Conservation (phyloP, 179 eudicot species). For the Heliamphora pulchella region DNA sequence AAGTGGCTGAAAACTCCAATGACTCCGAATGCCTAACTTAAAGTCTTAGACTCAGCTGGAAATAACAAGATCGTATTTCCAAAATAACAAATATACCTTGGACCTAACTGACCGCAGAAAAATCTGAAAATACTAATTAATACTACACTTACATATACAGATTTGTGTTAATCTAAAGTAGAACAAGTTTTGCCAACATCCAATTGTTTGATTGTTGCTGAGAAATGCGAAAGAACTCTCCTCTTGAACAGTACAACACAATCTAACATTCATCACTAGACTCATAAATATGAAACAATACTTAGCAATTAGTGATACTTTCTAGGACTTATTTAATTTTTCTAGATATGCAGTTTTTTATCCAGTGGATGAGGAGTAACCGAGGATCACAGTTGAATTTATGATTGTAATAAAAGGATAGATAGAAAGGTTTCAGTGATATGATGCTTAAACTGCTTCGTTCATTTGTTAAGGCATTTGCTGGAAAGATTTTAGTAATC, state of each 20-base stretch:
- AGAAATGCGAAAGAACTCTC: not conserved
- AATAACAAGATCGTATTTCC: not conserved
- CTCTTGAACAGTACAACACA: not conserved
- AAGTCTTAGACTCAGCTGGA: not conserved
- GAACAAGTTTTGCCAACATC: not conserved
- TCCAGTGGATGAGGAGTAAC: not conserved
- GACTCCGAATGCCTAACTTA: not conserved
- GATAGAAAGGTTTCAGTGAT: not conserved
- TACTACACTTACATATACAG: not conserved
- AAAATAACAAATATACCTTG: not conserved
- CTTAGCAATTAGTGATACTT: not conserved
- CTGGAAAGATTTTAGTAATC: not conserved
- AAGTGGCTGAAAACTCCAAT: not conserved
- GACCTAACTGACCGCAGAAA: not conserved
- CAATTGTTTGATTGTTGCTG: not conserved
- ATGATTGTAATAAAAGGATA: not conserved
- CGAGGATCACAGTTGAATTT: not conserved
- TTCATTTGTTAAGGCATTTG: slow-evolving; percentile 5
- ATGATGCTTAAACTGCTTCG: not conserved
- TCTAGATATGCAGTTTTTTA: not conserved
- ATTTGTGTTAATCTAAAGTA: not conserved
- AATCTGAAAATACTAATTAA: not conserved
- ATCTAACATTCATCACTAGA: not conserved
- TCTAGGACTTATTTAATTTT: not conserved
- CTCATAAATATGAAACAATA: not conserved